phyloP scores from a whole-genome alignment of 2,329 filamentous ascomycete genomes.

The Neofusicoccum ribis region DNA sequence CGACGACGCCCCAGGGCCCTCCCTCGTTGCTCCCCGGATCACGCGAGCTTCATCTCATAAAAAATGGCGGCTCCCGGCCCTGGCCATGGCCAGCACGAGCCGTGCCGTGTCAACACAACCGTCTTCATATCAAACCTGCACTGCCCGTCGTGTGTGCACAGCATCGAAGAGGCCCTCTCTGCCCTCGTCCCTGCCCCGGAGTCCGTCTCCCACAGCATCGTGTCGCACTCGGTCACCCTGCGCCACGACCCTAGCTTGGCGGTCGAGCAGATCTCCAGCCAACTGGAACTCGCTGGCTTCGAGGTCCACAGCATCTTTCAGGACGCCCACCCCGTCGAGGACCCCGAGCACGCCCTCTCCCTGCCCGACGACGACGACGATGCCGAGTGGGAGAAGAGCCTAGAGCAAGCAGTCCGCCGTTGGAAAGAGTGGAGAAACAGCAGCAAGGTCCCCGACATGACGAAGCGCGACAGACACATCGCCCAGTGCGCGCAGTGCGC shows the following conservation, averaged over 20 bases:
- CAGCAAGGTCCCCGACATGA: constrained; percentile 27
- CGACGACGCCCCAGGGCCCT: background rate
- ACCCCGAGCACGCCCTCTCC: constrained; percentile 15
- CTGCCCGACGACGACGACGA: constrained; percentile 5
- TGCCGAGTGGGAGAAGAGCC: constrained; percentile 34
- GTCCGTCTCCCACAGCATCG: constrained; percentile 68
- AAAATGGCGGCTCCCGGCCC: constrained; percentile 19
- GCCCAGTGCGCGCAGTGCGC: constrained; percentile 38
- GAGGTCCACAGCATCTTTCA: constrained; percentile 55
- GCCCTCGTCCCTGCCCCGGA: constrained; percentile 49
- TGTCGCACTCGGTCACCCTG: constrained; percentile 68
- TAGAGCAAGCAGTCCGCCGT: constrained; percentile 36
- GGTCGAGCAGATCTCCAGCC: constrained; percentile 41
- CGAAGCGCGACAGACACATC: constrained; percentile 33
- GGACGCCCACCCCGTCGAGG: constrained; percentile 27
- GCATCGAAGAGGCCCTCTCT: constrained; percentile 61
- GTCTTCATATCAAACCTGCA: constrained; percentile 74
- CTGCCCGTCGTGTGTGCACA: constrained; percentile 71
- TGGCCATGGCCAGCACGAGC: constrained; percentile 15
- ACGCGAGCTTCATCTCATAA: background rate
- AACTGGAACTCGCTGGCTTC: constrained; percentile 60
- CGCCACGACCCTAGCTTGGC: constrained; percentile 51
- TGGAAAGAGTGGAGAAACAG: constrained; percentile 28
- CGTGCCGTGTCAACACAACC: constrained; percentile 47
- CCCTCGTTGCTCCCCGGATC: constrained; percentile 24